phyloP scores from a whole-genome alignment of 805 yeast species.

The Saccharomyces jurei region DNA sequence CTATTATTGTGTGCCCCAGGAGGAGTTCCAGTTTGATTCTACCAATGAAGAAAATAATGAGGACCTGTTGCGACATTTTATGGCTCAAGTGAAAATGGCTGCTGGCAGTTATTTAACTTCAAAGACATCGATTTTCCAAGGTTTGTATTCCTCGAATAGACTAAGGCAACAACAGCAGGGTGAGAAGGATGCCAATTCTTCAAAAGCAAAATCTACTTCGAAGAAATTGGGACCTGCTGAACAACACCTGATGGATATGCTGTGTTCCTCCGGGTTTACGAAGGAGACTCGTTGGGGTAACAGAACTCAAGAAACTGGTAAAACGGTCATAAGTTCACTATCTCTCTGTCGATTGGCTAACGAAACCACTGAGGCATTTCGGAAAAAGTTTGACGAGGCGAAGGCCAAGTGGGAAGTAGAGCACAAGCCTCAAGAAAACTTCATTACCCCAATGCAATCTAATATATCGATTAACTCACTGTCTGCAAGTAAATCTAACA shows the following conservation, averaged over 20 bases:
- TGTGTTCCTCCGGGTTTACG: conserved; percentile 79
- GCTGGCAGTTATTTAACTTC: conserved; percentile 61
- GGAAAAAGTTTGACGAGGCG: conserved; percentile 19
- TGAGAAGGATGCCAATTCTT: conserved; percentile 37
- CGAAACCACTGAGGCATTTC: conserved; percentile 30
- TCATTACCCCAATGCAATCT: conserved; percentile 10
- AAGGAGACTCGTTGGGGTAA: conserved; percentile 74
- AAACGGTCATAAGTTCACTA: conserved; percentile 79
- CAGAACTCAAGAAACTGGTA: conserved; percentile 77
- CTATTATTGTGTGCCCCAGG: conserved; percentile 72
- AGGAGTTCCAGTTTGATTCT: conserved; percentile 33
- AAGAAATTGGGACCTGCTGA: conserved; percentile 79
- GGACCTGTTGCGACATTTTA: conserved; percentile 35
- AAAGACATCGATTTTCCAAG: conserved; percentile 63
- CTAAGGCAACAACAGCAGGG: conserved; percentile 16
- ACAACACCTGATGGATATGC: conserved; percentile 89
- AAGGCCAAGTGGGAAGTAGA: conserved; percentile 19
- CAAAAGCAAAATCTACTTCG: conserved; percentile 23
- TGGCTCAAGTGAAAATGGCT: conserved; percentile 59
- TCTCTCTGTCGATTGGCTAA: conserved; percentile 34
- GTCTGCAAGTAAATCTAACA: conserved; percentile 24
- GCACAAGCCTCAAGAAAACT: conserved; percentile 4
- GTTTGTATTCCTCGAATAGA: conserved; percentile 41
- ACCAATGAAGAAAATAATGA: conserved; percentile 35
- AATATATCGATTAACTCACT: conserved; percentile 7